Conservation (phyloP, 495 filamentous ascomycete species). For the Penicillium robsamsonii region DNA sequence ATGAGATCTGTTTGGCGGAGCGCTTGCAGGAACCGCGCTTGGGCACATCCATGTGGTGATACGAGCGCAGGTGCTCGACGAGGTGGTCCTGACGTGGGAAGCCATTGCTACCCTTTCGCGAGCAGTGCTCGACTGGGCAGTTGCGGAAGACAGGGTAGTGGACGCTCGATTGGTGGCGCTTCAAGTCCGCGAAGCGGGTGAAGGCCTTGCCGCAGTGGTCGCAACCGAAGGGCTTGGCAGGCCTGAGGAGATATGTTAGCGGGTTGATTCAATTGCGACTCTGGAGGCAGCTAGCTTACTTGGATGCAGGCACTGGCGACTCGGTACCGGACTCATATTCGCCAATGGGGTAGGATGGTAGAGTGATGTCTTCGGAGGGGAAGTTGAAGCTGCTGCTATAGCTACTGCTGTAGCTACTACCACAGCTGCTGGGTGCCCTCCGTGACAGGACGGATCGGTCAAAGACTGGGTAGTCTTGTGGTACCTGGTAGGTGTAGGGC, state of each 20-base stretch:
- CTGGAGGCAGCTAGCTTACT: slow-evolving; percentile 16
- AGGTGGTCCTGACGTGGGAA: slow-evolving; percentile 88
- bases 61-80: slow-evolving; percentile 80
- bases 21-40: slow-evolving; percentile 41
- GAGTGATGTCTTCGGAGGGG: slow-evolving; percentile 18
- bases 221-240: slow-evolving; percentile 42
- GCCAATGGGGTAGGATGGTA: slow-evolving; percentile 19
- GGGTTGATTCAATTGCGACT: background rate
- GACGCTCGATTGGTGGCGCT: slow-evolving; percentile 52
- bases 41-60: slow-evolving; percentile 60
- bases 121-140: slow-evolving; percentile 78
- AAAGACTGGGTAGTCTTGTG: slow-evolving; percentile 16
- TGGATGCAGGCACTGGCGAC: slow-evolving; percentile 23
- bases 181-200: slow-evolving; percentile 53
- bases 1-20: slow-evolving; percentile 27
- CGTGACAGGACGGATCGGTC: slow-evolving; percentile 17
- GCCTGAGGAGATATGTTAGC: slow-evolving; percentile 20
- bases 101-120: slow-evolving; percentile 70
- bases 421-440: slow-evolving; percentile 24
- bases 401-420: slow-evolving; percentile 16
- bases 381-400: slow-evolving; percentile 17
- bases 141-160: slow-evolving; percentile 62
- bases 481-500: slow-evolving; percentile 21
- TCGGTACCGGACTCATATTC: slow-evolving; percentile 20
- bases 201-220: slow-evolving; percentile 48